Percentiles rank a stretch among this genome's conserved stretches.
These are phyloP conservation scores for Fibroporia radiculosa DNA, from an alignment of 768 basidiomycete species.

Conservation along the genomic window DNA sequence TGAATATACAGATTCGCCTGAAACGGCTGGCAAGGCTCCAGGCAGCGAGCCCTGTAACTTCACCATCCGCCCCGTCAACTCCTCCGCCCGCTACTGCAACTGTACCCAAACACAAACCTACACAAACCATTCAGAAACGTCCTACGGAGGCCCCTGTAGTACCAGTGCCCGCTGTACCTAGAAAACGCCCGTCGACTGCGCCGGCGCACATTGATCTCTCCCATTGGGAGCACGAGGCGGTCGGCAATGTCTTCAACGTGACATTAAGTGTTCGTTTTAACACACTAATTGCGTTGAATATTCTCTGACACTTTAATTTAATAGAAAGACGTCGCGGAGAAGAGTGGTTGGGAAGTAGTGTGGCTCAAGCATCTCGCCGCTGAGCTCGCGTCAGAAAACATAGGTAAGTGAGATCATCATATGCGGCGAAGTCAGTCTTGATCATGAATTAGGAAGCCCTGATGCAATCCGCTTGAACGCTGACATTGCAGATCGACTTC, in stretches of 20 bases:
- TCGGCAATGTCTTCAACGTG: conserved; percentile 63
- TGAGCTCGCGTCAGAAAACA: conserved; percentile 59
- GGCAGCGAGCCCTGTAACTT: conserved; percentile 27
- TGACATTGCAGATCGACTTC: conserved; percentile 65
- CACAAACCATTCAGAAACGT: conserved; percentile 21
- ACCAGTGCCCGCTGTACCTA: conserved; percentile 27
- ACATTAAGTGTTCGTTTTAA: conserved; percentile 62
- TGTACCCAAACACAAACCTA: conserved; percentile 21
- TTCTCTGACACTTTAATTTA: conserved; percentile 1
- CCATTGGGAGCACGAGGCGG: conserved; percentile 68
- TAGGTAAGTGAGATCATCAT: too few relatives aligned
- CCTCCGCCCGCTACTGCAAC: conserved; percentile 30
- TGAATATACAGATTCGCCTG: conserved; percentile 63
- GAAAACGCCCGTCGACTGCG: conserved; percentile 37
- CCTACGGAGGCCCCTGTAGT: conserved; percentile 22
- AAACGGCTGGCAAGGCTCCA: conserved; percentile 88
- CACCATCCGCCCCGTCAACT: conserved; percentile 29
- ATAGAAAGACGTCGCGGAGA: conserved; percentile 52
- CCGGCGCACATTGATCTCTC: conserved; percentile 43
- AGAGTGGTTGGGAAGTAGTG: conserved; percentile 57
- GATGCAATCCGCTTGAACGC: conserved; percentile 38
- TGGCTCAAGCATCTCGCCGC: conserved; percentile 75
- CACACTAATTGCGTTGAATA: not conserved
- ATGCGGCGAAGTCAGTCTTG: too few relatives aligned
- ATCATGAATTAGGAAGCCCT: too few relatives aligned